Base-by-base conservation (phyloP, 345 rosid genomes). In the Microcos paniculata region DNA sequence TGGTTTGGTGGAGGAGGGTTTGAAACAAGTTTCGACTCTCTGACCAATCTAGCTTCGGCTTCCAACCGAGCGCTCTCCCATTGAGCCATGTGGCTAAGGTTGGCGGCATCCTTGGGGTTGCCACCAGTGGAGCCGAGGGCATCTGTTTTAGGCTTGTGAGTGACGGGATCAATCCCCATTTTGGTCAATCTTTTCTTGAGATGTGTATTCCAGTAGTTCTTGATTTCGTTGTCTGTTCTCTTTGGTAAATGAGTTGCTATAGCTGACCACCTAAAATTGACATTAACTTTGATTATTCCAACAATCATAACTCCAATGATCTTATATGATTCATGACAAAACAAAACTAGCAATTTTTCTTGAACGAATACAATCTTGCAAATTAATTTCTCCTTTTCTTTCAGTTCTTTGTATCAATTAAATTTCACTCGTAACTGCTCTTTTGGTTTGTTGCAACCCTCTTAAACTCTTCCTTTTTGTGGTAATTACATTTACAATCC, bases 181-280 rank as follows among this genome's bases (percentile, higher is more conserved):
- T 77, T 80, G 8, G 70, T 69, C 46, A 86, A 58, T 63, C 81
- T 74, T 55, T 86, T 86, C 83, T 82, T 86, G 5, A 86, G 76
- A 71, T 84, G 86, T 2, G 89, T 84, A 76, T 86, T 86, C 89
- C 89, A 86, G 42, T 86, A 82, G 63, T 86, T 86, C 82, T 86
- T 86, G 69, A 86, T 86, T 75, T 85, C 86, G 30, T 85, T 85
- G 45, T 85, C 88, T 7, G 88, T 85, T 59, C 88, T 76, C 28
- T 77, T 81, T 3, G 87, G 87, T 68, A 85, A 75, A 63, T 84
- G 81, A 13, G 84, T 52, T 3, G 89, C 89, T 26, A 86, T 86
- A 0, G 85, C 83, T 4, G 89, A 84, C 89, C 89, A 86, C 83
- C 89, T 86, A 58, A 24, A 9, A 13, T 11, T 21, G 14, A 30